These are phyloP conservation scores for Eruca vesicaria DNA, from an alignment of 441 rosid genomes.

Conservation along the genomic window DNA sequence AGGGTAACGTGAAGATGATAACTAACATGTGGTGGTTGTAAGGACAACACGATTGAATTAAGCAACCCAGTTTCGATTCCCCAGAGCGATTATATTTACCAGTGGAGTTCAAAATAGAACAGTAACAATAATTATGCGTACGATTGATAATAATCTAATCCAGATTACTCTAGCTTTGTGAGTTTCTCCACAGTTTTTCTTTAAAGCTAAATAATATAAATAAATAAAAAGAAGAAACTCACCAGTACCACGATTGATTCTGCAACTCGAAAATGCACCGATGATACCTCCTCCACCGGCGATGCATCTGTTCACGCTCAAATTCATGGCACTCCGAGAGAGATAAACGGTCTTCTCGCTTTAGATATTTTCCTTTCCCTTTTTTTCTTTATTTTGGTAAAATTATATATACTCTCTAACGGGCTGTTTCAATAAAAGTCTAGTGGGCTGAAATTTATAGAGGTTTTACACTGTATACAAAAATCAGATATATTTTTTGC, in stretches of 20 bases:
- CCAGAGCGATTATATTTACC: not conserved
- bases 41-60: not conserved
- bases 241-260: constrained; percentile 7
- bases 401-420: not conserved
- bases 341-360: constrained; percentile 23
- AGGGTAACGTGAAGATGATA: not conserved
- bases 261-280: constrained; percentile 21
- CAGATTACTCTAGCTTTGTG: not conserved
- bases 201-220: not conserved
- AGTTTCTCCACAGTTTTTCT: not conserved
- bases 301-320: constrained; percentile 33
- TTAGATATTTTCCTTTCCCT: not conserved
- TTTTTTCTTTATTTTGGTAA: not conserved
- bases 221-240: not conserved
- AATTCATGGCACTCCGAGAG: constrained; percentile 24
- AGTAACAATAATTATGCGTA: not conserved
- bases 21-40: not conserved
- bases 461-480: not conserved
- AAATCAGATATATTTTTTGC: not conserved
- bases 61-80: not conserved
- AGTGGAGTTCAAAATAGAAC: not conserved
- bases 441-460: not conserved
- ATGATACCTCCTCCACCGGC: constrained; percentile 26
- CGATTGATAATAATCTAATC: not conserved
- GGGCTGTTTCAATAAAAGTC: not conserved